Percentiles rank a stretch among this genome's conserved stretches.
Evolutionary conservation across 2,329 filamentous ascomycete genomes (phyloP).

Genomic region (Botrytis cinerea): DNA sequence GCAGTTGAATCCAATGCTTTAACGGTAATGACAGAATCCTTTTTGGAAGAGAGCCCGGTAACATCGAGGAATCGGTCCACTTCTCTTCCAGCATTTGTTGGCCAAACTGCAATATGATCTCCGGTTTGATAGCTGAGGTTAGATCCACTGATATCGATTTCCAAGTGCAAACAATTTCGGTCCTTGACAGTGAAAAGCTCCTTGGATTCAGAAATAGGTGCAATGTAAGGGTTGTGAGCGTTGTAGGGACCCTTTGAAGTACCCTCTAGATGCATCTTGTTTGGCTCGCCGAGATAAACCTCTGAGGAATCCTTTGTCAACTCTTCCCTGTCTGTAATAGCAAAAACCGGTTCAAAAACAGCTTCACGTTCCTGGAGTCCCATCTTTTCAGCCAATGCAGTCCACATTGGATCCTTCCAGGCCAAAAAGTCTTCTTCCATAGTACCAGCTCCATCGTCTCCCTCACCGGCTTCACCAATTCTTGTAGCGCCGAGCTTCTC

Average conservation of each 20-base stretch:
- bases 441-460: constrained; percentile 95
- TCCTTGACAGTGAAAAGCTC: constrained; percentile 89
- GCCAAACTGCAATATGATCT: constrained; percentile 97
- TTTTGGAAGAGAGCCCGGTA: constrained; percentile 74
- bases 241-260: constrained; percentile 86
- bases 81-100: constrained; percentile 88
- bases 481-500: constrained; percentile 79
- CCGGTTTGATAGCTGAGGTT: constrained; percentile 94
- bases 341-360: constrained; percentile 91
- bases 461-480: constrained; percentile 88
- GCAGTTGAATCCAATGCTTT: constrained; percentile 93
- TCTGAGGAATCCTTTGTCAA: constrained; percentile 73
- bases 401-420: constrained; percentile 99
- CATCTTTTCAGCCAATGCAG: constrained; percentile 78
- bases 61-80: constrained; percentile 86
- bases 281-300: constrained; percentile 94
- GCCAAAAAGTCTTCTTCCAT: constrained; percentile 99
- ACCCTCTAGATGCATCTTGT: constrained; percentile 91
- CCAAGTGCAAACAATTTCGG: constrained; percentile 94
- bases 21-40: constrained; percentile 79
- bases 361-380: constrained; percentile 91
- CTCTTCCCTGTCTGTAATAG: constrained; percentile 73
- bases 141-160: constrained; percentile 86
- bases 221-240: constrained; percentile 94
- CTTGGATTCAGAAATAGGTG: constrained; percentile 85